Percentiles rank a stretch among this genome's conserved stretches.
Evolutionary conservation across 2,329 filamentous ascomycete genomes (phyloP).

Genomic region (Graphiopsis chlorocephala): DNA sequence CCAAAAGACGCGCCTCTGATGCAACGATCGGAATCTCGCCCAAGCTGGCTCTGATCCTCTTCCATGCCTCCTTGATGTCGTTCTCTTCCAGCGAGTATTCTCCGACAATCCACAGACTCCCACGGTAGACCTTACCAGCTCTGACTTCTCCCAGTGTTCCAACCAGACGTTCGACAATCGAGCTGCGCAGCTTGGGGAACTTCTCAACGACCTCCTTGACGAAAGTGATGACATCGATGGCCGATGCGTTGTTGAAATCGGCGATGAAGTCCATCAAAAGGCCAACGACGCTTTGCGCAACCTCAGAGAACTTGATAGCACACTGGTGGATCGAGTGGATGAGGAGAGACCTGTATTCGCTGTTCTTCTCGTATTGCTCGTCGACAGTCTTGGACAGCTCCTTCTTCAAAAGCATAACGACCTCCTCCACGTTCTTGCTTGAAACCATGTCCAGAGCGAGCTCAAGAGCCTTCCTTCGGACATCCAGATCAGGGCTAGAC

Average conservation of each 20-base stretch:
- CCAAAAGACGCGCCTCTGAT: constrained; percentile 86
- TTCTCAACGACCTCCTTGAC: constrained; percentile 99
- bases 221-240: constrained; percentile 96
- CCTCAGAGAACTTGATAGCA: constrained; percentile 98
- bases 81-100: constrained; percentile 93
- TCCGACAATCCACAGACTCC: constrained; percentile 95
- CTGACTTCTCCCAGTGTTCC: constrained; percentile 89
- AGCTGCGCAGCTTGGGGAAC: constrained; percentile 82
- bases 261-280: constrained; percentile 98
- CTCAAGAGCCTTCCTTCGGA: constrained; percentile 83
- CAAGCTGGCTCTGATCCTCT: constrained; percentile 85
- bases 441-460: constrained; percentile 97
- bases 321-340: constrained; percentile 98
- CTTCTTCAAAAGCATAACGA: constrained; percentile 93
- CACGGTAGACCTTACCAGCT: constrained; percentile 94
- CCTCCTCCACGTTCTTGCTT: constrained; percentile 97
- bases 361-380: constrained; percentile 98
- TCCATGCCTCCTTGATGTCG: constrained; percentile 96
- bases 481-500: constrained; percentile 92
- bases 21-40: constrained; percentile 96
- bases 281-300: constrained; percentile 93
- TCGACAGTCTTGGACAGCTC: constrained; percentile 96
- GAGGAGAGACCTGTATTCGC: constrained; percentile 88
- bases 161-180: constrained; percentile 85
- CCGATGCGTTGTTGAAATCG: constrained; percentile 95